Evolutionary conservation across 805 yeast species (phyloP).

Genomic region (Candida ipomoeae): DNA sequence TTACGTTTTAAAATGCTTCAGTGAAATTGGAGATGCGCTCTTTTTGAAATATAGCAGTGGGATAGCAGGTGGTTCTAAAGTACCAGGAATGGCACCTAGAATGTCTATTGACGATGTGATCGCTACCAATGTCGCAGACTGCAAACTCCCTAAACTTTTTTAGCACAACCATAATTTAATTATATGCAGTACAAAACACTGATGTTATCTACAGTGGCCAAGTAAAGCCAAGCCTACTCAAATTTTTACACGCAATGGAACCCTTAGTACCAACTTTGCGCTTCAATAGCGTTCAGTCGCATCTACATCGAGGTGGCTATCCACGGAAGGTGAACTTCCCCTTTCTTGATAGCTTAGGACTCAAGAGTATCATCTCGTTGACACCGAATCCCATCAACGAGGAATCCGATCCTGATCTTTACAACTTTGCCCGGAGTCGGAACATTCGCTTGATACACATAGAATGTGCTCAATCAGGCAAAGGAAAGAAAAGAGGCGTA

Average conservation of each 20-base stretch:
- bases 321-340: constrained; percentile 73
- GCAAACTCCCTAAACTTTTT: constrained; percentile 25
- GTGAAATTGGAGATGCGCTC: constrained; percentile 73
- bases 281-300: constrained; percentile 66
- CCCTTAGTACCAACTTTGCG: constrained; percentile 69
- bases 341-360: constrained; percentile 59
- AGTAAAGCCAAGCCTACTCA: background rate
- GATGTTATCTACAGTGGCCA: background rate
- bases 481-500: constrained; percentile 78
- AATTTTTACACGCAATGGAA: background rate
- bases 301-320: constrained; percentile 78
- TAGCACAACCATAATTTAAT: constrained; percentile 2
- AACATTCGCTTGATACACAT: constrained; percentile 66
- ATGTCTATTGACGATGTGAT: constrained; percentile 77
- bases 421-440: constrained; percentile 48
- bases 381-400: constrained; percentile 69
- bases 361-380: constrained; percentile 71
- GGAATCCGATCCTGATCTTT: constrained; percentile 48
- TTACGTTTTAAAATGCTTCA: constrained; percentile 61
- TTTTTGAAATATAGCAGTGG: constrained; percentile 77
- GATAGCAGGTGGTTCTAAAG: constrained; percentile 63
- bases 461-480: constrained; percentile 62
- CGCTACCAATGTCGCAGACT: constrained; percentile 66
- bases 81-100: constrained; percentile 57
- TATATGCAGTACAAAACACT: background rate